A percentile compares a stretch with the other conserved stretches of the same genome.
These are phyloP conservation scores for Aspergillus caelatus DNA, from an alignment of 2,329 filamentous ascomycete species.

Conservation along the genomic window DNA sequence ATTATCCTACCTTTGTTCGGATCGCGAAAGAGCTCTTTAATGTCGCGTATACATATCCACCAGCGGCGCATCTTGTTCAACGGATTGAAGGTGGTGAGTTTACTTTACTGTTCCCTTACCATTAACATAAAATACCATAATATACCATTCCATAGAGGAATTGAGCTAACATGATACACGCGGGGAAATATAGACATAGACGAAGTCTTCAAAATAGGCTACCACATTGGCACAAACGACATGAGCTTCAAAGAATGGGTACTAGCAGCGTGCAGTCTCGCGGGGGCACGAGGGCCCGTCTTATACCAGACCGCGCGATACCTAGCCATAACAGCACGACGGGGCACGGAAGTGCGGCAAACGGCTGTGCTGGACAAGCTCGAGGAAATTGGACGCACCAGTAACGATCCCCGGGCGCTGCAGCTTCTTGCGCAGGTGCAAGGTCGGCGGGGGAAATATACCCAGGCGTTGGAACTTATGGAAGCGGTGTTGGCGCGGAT, in stretches of 20 bases:
- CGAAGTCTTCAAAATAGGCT: slow-evolving; percentile 28
- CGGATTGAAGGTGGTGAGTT: not conserved
- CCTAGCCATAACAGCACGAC: not conserved
- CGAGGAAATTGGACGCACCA: slow-evolving; percentile 26
- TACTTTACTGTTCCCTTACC: no score
- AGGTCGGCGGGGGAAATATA: slow-evolving; percentile 22
- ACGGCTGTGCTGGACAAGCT: slow-evolving; percentile 19
- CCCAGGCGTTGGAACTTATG: slow-evolving; percentile 26
- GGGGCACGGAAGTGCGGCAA: not conserved
- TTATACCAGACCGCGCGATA: slow-evolving; percentile 17
- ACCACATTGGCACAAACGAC: slow-evolving; percentile 11
- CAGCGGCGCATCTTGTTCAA: slow-evolving; percentile 10
- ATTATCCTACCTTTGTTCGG: slow-evolving; percentile 19
- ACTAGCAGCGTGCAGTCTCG: slow-evolving; percentile 23
- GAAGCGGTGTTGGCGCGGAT: slow-evolving; percentile 29
- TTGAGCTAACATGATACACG: not conserved
- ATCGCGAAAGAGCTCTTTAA: slow-evolving; percentile 20
- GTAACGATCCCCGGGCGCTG: slow-evolving; percentile 31
- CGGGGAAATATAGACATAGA: slow-evolving; percentile 24
- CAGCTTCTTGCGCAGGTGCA: slow-evolving; percentile 33
- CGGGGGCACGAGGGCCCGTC: slow-evolving; percentile 24
- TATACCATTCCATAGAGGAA: no score
- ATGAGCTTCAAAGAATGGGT: slow-evolving; percentile 23
- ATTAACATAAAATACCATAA: no score
- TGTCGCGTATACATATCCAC: slow-evolving; percentile 7